Evolutionary conservation across 169 alveolate species (phyloP).

Genomic region (Cryptosporidium parvum): DNA sequence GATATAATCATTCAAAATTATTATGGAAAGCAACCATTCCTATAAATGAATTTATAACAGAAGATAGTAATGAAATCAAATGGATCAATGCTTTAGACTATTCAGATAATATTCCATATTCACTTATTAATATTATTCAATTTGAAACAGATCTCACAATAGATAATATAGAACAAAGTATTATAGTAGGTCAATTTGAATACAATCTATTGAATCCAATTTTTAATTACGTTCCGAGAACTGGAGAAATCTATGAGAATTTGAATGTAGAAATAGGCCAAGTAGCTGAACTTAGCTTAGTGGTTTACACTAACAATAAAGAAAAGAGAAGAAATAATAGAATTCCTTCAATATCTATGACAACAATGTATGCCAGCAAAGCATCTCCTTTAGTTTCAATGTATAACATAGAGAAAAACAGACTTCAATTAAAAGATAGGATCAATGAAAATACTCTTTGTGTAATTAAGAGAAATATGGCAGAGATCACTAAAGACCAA

Average conservation of each 20-base stretch:
- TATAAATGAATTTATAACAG: background rate
- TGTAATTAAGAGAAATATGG: constrained; percentile 47
- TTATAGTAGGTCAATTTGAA: constrained; percentile 42
- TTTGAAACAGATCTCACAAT: background rate
- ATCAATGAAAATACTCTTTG: constrained; percentile 20
- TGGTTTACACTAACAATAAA: background rate
- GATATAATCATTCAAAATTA: constrained; percentile 1
- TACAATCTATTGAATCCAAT: constrained; percentile 47
- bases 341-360: constrained; percentile 13
- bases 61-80: background rate
- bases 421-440: constrained; percentile 11
- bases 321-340: background rate
- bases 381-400: constrained; percentile 67
- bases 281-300: constrained; percentile 42
- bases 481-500: constrained; percentile 44
- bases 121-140: constrained; percentile 41
- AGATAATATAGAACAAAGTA: background rate
- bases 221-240: constrained; percentile 19
- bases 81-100: constrained; percentile 64
- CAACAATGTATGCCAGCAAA: constrained; percentile 55
- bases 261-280: constrained; percentile 3
- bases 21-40: constrained; percentile 21
- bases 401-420: constrained; percentile 17
- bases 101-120: constrained; percentile 41
- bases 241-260: background rate